Conservation (phyloP, 2,329 filamentous ascomycete genomes). For the Nemania bipapillata region DNA sequence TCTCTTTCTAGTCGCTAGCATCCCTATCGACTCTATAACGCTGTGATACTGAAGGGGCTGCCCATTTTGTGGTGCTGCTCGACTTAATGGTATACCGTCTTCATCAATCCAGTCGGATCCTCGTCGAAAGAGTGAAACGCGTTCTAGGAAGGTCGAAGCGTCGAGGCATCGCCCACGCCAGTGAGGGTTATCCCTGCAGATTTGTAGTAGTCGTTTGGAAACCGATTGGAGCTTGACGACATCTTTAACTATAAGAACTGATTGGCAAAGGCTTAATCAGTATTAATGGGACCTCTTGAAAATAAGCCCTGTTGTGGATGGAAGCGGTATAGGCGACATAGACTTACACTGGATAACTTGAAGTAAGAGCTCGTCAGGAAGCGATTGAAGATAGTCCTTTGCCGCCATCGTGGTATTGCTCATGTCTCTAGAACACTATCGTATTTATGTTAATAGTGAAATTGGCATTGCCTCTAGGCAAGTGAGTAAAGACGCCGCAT, state of each 20-base stretch:
- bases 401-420: conserved; percentile 38
- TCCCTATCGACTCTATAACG: conserved; percentile 43
- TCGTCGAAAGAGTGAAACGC: conserved; percentile 63
- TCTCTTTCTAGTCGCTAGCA: conserved; percentile 44
- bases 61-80: conserved; percentile 39
- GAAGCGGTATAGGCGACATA: conserved; percentile 18
- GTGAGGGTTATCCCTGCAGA: conserved; percentile 78
- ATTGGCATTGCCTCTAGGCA: background rate
- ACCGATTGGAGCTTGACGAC: conserved; percentile 76
- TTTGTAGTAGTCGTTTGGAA: conserved; percentile 70
- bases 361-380: conserved; percentile 72
- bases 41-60: conserved; percentile 47
- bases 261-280: conserved; percentile 1
- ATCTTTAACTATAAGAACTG: conserved; percentile 67
- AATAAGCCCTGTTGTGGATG: conserved; percentile 10
- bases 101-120: conserved; percentile 54
- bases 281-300: background rate
- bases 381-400: conserved; percentile 58
- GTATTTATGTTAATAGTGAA: no score
- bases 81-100: conserved; percentile 41
- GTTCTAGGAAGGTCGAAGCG: conserved; percentile 72
- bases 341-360: conserved; percentile 71
- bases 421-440: conserved; percentile 6
- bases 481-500: background rate
- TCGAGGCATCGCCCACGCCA: conserved; percentile 83